Evolutionary conservation across 805 yeast genomes (phyloP).

Genomic region (Martiniozyma abietophila): DNA sequence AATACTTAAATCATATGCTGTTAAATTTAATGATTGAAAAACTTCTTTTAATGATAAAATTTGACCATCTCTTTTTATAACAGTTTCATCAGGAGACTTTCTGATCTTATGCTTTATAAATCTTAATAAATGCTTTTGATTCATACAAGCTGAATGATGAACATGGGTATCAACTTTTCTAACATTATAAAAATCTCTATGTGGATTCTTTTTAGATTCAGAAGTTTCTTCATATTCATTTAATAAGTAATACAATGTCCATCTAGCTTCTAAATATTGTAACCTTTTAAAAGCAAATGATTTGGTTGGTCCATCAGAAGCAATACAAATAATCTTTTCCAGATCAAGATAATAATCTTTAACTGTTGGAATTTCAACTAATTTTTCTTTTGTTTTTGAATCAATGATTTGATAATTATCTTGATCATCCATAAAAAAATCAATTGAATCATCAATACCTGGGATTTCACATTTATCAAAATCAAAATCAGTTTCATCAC

Average conservation of each 20-base stretch:
- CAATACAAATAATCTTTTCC: constrained; percentile 59
- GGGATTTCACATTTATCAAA: constrained; percentile 51
- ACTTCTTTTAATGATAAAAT: constrained; percentile 82
- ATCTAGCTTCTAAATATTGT: constrained; percentile 91
- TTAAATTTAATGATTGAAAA: constrained; percentile 78
- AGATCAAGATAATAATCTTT: constrained; percentile 80
- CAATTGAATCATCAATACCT: constrained; percentile 30
- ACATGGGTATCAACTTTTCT: constrained; percentile 98
- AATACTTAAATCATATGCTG: constrained; percentile 91
- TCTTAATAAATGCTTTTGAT: constrained; percentile 90
- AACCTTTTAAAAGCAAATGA: constrained; percentile 91
- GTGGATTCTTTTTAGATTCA: constrained; percentile 87
- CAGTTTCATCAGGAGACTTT: constrained; percentile 78
- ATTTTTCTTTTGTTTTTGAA: constrained; percentile 21
- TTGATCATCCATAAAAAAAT: constrained; percentile 42
- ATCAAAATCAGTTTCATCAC: constrained; percentile 36
- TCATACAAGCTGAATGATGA: constrained; percentile 99
- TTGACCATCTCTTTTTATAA: constrained; percentile 87
- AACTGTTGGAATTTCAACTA: constrained; percentile 68
- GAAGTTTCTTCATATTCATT: constrained; percentile 91
- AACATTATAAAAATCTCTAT: constrained; percentile 93
- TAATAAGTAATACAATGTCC: constrained; percentile 82
- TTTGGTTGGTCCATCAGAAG: constrained; percentile 94
- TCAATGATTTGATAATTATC: constrained; percentile 53
- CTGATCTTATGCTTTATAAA: constrained; percentile 92